Conservation (phyloP, 208 protist genomes). For the Naegleria gruberi region DNA sequence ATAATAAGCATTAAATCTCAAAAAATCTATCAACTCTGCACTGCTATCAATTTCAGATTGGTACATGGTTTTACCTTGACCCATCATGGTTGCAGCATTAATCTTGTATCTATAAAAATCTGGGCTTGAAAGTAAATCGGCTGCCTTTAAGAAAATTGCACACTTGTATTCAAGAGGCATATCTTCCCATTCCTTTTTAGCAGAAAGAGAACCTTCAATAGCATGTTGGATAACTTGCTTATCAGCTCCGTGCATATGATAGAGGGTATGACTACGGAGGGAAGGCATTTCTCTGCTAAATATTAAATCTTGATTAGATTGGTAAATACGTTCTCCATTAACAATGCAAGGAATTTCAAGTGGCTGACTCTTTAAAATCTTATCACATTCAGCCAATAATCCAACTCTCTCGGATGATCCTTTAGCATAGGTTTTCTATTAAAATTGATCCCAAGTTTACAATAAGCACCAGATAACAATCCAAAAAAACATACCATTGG, state of each 20-base stretch:
- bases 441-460: too few relatives aligned
- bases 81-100: slow-evolving; percentile 85
- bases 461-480: too few relatives aligned
- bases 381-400: neutral
- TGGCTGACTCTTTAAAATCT: neutral
- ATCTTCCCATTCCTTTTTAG: slow-evolving; percentile 59
- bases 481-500: neutral
- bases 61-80: slow-evolving; percentile 91
- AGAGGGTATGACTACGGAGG: neutral
- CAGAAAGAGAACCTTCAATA: slow-evolving; percentile 66
- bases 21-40: slow-evolving; percentile 88
- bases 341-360: slow-evolving; percentile 11
- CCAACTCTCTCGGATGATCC: neutral
- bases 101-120: slow-evolving; percentile 67
- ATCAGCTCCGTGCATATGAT: slow-evolving; percentile 14
- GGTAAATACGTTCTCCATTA: neutral
- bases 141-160: slow-evolving; percentile 83
- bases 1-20: slow-evolving; percentile 86
- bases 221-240: slow-evolving; percentile 70
- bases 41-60: slow-evolving; percentile 94
- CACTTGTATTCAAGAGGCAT: slow-evolving; percentile 74
- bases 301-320: neutral
- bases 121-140: slow-evolving; percentile 64
- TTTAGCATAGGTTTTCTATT: neutral
- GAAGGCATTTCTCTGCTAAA: neutral